phyloP scores from a whole-genome alignment of 352 stramenopile genomes.

The Phytophthora idaei region DNA sequence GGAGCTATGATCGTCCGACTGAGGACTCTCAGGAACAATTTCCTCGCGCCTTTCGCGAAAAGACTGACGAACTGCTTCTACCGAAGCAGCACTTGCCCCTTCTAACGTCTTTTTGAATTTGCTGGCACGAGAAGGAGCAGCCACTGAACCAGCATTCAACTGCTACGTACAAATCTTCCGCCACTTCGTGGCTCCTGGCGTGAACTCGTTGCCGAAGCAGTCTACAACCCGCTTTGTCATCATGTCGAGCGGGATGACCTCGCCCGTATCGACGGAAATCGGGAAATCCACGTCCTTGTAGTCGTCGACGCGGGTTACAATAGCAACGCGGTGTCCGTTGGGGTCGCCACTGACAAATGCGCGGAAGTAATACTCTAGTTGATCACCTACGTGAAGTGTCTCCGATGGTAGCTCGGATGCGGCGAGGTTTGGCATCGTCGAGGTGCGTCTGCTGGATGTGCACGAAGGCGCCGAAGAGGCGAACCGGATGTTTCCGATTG shows the following conservation, averaged over 20 bases:
- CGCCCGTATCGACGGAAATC: neutral
- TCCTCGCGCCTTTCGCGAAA: neutral
- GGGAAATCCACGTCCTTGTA: neutral
- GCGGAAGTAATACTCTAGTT: slow-evolving; percentile 4
- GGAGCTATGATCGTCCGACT: neutral
- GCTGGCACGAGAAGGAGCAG: neutral
- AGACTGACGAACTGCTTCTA: neutral
- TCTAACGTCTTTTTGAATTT: slow-evolving; percentile 1
- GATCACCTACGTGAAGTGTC: neutral
- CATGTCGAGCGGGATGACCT: slow-evolving; percentile 2
- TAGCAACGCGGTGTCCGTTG: neutral
- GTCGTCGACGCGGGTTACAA: neutral
- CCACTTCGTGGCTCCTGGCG: neutral
- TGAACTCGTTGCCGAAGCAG: neutral
- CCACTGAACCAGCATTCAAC: neutral
- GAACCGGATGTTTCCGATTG: too few relatives aligned
- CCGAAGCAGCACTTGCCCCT: neutral
- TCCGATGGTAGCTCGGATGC: neutral
- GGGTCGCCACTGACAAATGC: slow-evolving; percentile 5
- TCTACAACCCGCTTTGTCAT: slow-evolving; percentile 3
- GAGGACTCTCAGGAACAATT: neutral
- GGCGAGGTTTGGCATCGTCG: neutral
- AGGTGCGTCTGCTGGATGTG: slow-evolving; percentile 1
- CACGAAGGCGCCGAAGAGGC: too few relatives aligned
- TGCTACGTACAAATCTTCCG: slow-evolving; percentile 9